Evolutionary conservation across 768 basidiomycete genomes (phyloP).

Genomic region (Hemileccinum impolitum): DNA sequence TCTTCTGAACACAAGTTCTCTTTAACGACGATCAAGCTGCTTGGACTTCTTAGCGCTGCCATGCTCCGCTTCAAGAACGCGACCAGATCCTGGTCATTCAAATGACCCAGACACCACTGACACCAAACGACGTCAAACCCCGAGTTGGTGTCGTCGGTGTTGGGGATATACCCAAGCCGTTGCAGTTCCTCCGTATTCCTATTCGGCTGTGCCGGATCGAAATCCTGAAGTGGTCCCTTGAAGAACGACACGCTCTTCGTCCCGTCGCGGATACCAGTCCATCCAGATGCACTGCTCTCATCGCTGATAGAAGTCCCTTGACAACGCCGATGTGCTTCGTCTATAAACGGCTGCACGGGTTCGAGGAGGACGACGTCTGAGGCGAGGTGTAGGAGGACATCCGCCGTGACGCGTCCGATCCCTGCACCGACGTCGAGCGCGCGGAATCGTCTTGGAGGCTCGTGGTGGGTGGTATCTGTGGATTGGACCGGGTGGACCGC

Average conservation of each 20-base stretch:
- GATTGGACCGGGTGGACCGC: conserved; percentile 52
- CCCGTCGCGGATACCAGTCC: conserved; percentile 65
- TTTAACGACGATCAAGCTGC: conserved; percentile 80
- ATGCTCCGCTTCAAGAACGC: conserved; percentile 67
- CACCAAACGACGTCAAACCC: conserved; percentile 93
- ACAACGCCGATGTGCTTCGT: conserved; percentile 55
- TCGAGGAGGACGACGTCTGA: conserved; percentile 87
- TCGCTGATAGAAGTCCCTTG: conserved; percentile 34
- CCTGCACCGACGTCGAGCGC: conserved; percentile 94
- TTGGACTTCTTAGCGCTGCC: conserved; percentile 50
- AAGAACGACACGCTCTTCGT: conserved; percentile 77
- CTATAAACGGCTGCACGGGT: conserved; percentile 76
- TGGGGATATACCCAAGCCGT: conserved; percentile 63
- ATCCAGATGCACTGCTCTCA: conserved; percentile 33
- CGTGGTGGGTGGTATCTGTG: conserved; percentile 5
- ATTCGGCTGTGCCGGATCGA: conserved; percentile 61
- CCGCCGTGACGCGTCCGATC: conserved; percentile 86
- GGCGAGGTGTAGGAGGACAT: conserved; percentile 86
- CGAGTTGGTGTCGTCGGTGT: conserved; percentile 48
- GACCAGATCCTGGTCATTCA: conserved; percentile 73
- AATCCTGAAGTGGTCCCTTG: conserved; percentile 73
- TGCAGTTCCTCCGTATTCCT: conserved; percentile 46
- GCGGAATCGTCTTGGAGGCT: conserved; percentile 46
- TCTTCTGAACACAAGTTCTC: conserved; percentile 80
- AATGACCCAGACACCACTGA: conserved; percentile 95